phyloP scores from a whole-genome alignment of 164 flowering plant species.

The Stephania japonica region DNA sequence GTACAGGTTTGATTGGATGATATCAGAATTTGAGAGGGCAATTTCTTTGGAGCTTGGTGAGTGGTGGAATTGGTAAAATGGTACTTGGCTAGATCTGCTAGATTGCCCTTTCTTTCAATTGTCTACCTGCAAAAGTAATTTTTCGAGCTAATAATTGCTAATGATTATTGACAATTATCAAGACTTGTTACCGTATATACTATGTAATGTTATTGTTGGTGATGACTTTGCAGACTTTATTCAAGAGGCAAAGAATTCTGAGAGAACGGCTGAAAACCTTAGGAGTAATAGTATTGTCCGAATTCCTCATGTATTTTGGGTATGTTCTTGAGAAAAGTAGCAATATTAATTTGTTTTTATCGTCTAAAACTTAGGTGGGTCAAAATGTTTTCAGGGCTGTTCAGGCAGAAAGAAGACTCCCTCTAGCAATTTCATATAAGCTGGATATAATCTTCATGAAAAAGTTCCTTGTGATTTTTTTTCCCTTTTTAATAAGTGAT shows the following conservation, averaged over 20 bases:
- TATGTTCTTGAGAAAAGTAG: slow-evolving; percentile 23
- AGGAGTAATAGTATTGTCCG: slow-evolving; percentile 40
- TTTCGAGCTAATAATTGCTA: background rate
- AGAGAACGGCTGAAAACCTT: slow-evolving; percentile 65
- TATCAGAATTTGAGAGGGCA: slow-evolving; percentile 55
- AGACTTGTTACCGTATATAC: background rate
- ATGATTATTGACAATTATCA: background rate
- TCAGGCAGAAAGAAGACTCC: background rate
- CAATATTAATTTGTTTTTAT: background rate
- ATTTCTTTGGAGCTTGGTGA: slow-evolving; percentile 81
- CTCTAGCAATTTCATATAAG: background rate
- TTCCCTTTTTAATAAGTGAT: no score
- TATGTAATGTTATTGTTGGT: background rate
- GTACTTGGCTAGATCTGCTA: background rate
- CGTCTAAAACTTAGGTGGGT: slow-evolving; percentile 2
- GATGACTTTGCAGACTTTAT: slow-evolving; percentile 58
- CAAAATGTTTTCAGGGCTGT: background rate
- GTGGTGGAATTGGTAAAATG: slow-evolving; percentile 12
- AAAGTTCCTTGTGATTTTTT: no score
- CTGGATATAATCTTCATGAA: no score
- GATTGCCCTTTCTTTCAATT: background rate
- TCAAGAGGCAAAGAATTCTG: slow-evolving; percentile 73
- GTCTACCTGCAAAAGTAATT: no score
- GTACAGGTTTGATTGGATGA: slow-evolving; percentile 73
- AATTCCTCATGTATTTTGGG: slow-evolving; percentile 79